Base-by-base conservation (phyloP, 306 rosid species). In the Inga oerstediana region DNA sequence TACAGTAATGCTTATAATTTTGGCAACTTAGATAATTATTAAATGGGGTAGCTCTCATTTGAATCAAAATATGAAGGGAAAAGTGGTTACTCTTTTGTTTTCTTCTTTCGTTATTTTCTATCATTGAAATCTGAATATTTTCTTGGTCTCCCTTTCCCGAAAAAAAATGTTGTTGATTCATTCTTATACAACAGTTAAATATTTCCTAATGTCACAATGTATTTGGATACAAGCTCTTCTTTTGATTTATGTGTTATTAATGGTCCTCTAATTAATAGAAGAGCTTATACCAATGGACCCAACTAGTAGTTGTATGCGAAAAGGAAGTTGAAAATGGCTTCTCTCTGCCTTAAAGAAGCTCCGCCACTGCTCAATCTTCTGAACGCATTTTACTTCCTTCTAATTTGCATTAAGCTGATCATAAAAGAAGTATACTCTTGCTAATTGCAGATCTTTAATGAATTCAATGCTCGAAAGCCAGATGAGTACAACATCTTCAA, bases 381-480 rank as follows among this genome's bases (percentile, higher is more conserved):
- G 15, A 64, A 30, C 30, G 9, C 8, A 13, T 73, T 80, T 64
- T 71, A 49, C 27, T 24, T 49, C 13, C 74, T 76, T 76, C 37
- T 24, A 2, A 9, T 70, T 75, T 41, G 51, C 66, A 71, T 75
- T 44, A 56, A 59, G 77, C 77, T 77, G 43, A 79, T 80, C 71
- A 54, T 30, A 77, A 11, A 64, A 67, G 41, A 76, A 74, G 37
- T 81, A 62, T 84, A 58, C 78, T 17, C 69, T 74, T 72, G 22
- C 30, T 61, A 76, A 78, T 67, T 75, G 79, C 95, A 96, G 97
- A 70, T 96, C 51, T 96, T 93, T 51, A 96, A 96, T 30, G 99
- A 96, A 84, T 93, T 96, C 81, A 96, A 93, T 83, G 98, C 99
- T 14, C 87, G 97, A 56, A 96, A 96, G 84, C 99, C 98, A 0